These are phyloP conservation scores for Grosmannia penicillata DNA, from an alignment of 2,329 filamentous ascomycete genomes.

Conservation along the genomic window DNA sequence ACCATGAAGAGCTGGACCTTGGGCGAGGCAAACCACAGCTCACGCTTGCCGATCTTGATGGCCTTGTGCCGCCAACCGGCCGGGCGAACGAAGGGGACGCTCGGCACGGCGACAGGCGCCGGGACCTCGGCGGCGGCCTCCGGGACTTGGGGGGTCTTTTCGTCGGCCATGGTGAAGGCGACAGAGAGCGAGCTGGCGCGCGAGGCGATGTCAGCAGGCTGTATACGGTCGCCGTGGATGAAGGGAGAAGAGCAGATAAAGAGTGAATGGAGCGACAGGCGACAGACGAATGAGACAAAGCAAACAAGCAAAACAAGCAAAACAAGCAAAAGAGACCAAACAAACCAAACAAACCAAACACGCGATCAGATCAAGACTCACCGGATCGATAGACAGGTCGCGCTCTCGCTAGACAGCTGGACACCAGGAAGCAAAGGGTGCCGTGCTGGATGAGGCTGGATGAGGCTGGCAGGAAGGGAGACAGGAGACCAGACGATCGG, in stretches of 20 bases:
- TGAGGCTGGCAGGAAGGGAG: background rate
- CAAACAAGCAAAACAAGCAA: background rate
- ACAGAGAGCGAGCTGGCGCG: background rate
- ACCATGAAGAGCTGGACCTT: conserved; percentile 59
- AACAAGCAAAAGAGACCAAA: background rate
- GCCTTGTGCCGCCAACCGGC: conserved; percentile 54
- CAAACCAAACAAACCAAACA: background rate
- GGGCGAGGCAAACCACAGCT: conserved; percentile 60
- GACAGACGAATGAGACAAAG: background rate
- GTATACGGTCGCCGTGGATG: no score
- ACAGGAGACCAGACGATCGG: background rate
- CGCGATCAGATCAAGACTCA: no score
- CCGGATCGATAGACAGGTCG: no score
- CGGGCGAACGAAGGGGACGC: conserved; percentile 20
- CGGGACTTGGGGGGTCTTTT: conserved; percentile 1
- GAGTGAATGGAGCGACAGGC: background rate
- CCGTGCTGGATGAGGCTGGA: background rate
- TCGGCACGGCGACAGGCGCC: background rate
- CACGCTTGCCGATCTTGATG: conserved; percentile 35
- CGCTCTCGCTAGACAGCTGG: background rate
- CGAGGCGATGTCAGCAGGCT: background rate
- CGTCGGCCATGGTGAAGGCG: conserved; percentile 5
- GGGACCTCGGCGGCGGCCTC: background rate
- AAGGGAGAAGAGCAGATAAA: background rate
- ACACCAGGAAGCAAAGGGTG: background rate